These are phyloP conservation scores for Biscogniauxia mediterranea DNA, from an alignment of 2,329 filamentous ascomycete species.

Conservation along the genomic window DNA sequence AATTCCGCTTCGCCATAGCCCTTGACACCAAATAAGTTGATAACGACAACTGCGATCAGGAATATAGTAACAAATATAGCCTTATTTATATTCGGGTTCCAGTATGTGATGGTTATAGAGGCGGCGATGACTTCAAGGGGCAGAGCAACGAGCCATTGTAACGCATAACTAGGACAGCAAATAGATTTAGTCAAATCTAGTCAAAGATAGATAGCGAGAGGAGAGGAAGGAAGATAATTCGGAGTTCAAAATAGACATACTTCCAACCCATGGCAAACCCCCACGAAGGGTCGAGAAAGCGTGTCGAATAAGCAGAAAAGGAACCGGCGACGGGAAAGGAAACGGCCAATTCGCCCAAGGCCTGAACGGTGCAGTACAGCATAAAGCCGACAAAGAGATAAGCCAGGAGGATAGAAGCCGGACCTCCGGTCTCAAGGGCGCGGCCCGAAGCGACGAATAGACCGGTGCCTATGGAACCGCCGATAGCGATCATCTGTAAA, in stretches of 20 bases:
- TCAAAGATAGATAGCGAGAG: neutral
- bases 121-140: constrained; percentile 87
- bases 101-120: constrained; percentile 79
- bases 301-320: constrained; percentile 87
- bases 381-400: constrained; percentile 78
- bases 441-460: constrained; percentile 82
- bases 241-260: constrained; percentile 43
- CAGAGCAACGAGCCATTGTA: constrained; percentile 83
- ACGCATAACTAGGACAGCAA: constrained; percentile 62
- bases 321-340: constrained; percentile 88
- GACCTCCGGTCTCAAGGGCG: constrained; percentile 70
- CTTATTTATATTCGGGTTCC: constrained; percentile 63
- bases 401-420: constrained; percentile 74
- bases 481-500: constrained; percentile 96
- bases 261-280: constrained; percentile 97
- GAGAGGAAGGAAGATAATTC: neutral
- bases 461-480: constrained; percentile 84
- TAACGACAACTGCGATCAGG: constrained; percentile 68
- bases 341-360: constrained; percentile 87
- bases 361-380: constrained; percentile 90
- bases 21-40: constrained; percentile 86
- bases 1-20: constrained; percentile 91
- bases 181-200: neutral
- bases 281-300: constrained; percentile 92
- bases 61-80: constrained; percentile 84